Base-by-base conservation (phyloP, 352 stramenopile genomes). In the Phytopythium helicoides region DNA sequence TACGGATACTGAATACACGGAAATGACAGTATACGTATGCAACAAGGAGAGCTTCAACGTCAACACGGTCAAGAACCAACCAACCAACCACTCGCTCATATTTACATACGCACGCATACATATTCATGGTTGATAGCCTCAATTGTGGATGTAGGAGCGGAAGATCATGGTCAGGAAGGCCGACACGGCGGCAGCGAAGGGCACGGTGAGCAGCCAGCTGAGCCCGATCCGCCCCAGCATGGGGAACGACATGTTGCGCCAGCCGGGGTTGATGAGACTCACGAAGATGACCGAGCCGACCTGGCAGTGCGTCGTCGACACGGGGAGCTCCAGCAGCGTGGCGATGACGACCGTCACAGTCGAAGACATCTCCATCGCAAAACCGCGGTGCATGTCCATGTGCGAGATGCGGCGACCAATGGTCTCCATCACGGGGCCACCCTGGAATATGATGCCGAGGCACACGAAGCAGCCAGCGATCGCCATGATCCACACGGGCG, bases 371-470 rank as follows among this genome's bases (percentile, higher is more conserved):
- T 92, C 84, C 34, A 84, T 89, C 34, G 56, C 78, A 47, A 87
- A 90, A 6, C 81, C 86, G 31, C 82, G 69, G 41, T 75, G 37
- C 67, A 92, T 62, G 70, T 66, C 78, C 36, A 88, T 74, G 56
- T 73, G 58, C 15, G 52, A 57, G 47, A 83, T 73, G 49, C 76
- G 65, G 21, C 64, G 57, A 33, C 69, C 69, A 18, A 86, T 73
- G 1, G 69, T 80, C 21, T 75, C 66, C 58, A 91, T 89, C 14
- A 96, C 78, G 42, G 73, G 85, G 56, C 88, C 83, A 3, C 85
- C 82, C 47, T 76, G 55, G 38, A 74, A 47, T 6, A 62, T 74
- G 37, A 82, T 78, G 11, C 71, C 55, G 26, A 87, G 36, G 36
- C 86, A 73, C 16, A 79, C 58, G 18, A 72, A 79, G 25, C 64